Evolutionary conservation across 495 filamentous ascomycete genomes (phyloP), one percentile per base, ranked within the genome.

Genomic region (Corynascus novoguineensis): DNA sequence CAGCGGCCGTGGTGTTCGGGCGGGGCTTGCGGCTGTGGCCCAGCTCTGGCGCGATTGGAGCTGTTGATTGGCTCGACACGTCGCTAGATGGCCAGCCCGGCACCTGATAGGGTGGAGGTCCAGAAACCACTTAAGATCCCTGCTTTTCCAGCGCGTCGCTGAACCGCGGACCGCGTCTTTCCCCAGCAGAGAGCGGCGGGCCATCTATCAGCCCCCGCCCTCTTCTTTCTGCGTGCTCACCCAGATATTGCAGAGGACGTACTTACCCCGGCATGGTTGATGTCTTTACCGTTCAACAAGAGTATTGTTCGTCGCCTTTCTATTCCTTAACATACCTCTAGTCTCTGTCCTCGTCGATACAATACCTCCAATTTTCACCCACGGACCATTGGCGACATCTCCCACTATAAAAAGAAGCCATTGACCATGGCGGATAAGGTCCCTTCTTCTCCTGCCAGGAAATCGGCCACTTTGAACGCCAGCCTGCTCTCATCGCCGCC

Each of bases 401-500:
- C 6, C 24, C 5, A 17, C 5, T n/a, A 12, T 1, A 0, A 2
- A 27, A 47, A 14, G 22, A 11, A 19, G 24, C 31, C 27, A 31
- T 32, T 32, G 28, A 50, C 47, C 19, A 69, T 68, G 63, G 32
- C 55, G 6, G 64, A 61, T 29, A 60, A 60, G 53, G 37, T 37
- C 35, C 41, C 61, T 17, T 50, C 65, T 3, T 58, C 63, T 5
- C 47, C 50, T 40, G 57, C 60, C 17, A 62, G 58, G 55, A 64
- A 59, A 52, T 66, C 69, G 24, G 61, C 57, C 25, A 59, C 49
- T 9, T 41, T 62, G 37, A 59, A n/a, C 55, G 51, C 59, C 59
- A 60, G 34, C n/a, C 60, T 70, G n/a, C 59, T 71, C 29, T 66
- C 67, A 9, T 78, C 75, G 0, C 73, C 75, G 0, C 71, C 72